Base-by-base conservation (phyloP, 208 protist genomes). In the Leishmania braziliensis region DNA sequence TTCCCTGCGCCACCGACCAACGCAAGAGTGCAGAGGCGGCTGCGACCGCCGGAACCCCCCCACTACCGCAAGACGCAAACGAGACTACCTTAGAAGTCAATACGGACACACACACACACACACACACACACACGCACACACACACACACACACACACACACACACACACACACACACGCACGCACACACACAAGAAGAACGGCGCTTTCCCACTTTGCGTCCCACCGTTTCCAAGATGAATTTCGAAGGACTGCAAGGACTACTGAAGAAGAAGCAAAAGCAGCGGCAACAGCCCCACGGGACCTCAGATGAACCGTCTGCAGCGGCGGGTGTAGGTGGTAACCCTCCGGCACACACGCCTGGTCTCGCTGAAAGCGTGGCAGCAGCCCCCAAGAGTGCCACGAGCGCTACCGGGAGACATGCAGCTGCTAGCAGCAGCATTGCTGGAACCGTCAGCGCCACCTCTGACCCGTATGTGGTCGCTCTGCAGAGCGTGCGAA, bases 261-360 rank as follows among this genome's bases (percentile, higher is more conserved):
- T 84, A n/a, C 65, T 90, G 18, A 85, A 87, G 29, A 87, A 87
- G 70, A 87, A 85, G 39, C 87, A 86, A 80, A 56, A 68, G 74
- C 58, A 72, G 62, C 58, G 39, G 12, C 10, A 33, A 39, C 50
- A 39, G 72, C 53, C 12, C 5, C 50, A 73, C 16, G 46, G 23
- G 46, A 23, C 26, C 46, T 54, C 46, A 33, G 39, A 48, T 29
- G 69, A 26, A 51, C 51, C 33, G 29, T 23, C 72, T 46, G 29
- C 72, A 43, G 48, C 72, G 12, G 72, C 51, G 16, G 51, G 29
- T 43, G 50, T 26, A 16, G 51, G 14, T 18, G 33, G 23, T 10
- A 46, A 46, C 72, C 2, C 74, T 18, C 53, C 56, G 53, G 36
- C 74, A 33, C 53, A 43, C 23, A 18, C 74, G 39, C 74, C 18